Percentiles rank a stretch among this genome's conserved stretches.
Conservation (phyloP, 108 stramenopile species). For the Stephanodiscus triporus region DNA sequence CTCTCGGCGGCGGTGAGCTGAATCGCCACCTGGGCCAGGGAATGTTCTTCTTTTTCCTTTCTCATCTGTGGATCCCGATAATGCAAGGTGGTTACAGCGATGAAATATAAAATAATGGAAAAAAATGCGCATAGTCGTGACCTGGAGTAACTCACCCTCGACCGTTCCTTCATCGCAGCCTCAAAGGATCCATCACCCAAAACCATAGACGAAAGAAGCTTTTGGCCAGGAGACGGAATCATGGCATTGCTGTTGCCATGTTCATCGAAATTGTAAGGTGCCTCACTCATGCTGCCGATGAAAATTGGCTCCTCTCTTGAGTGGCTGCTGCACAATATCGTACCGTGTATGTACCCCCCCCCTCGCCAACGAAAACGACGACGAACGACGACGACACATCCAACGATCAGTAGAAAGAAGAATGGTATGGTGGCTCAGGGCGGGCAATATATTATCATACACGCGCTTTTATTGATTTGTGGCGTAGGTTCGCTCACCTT, state of each 20-base stretch:
- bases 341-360: no score
- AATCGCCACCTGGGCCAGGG: constrained; percentile 77
- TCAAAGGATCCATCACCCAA: constrained; percentile 63
- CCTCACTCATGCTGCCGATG: constrained; percentile 1
- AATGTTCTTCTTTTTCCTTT: constrained; percentile 80
- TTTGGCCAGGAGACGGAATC: constrained; percentile 18
- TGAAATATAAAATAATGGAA: constrained; percentile 1
- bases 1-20: constrained; percentile 71
- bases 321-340: no score
- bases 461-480: background rate
- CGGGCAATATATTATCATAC: background rate
- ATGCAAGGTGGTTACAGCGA: background rate
- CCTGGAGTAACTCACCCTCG: constrained; percentile 46
- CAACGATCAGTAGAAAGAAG: no score
- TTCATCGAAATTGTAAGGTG: background rate
- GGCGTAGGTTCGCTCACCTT: background rate
- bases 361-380: no score
- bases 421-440: background rate
- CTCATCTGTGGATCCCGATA: constrained; percentile 46
- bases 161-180: constrained; percentile 71
- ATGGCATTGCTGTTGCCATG: constrained; percentile 6
- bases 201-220: constrained; percentile 41
- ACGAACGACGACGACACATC: no score
- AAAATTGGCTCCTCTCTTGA: no score
- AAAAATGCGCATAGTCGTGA: background rate